Base-by-base conservation (phyloP, 1,284 basidiomycete species). In the Cutaneotrichosporon sp. region DNA sequence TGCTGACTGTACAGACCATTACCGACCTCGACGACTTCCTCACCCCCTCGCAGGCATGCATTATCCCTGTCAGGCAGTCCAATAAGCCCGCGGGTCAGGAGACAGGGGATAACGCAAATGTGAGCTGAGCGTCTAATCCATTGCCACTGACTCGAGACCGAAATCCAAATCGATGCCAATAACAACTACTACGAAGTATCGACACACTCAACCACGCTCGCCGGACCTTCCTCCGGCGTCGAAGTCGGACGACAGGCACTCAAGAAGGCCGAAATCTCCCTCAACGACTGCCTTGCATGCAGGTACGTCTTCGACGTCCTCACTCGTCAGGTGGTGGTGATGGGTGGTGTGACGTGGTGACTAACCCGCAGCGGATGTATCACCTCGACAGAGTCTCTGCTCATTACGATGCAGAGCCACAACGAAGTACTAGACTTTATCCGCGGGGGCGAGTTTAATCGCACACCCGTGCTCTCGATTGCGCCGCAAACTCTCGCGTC, bases 21-120 rank as follows among this genome's bases (percentile, higher is more conserved):
- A 92, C 90, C 17, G 94, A 98, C 74, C 82, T 99, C 41, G 97
- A 97, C 74, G 96, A 98, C 77, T 99, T 94, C 73, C 88, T 99
- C 45, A 90, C 91, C 0, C 96, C 96, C 3, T 90, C 92, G 1
- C 94, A 97, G 77, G 87, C 88, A 37, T 99, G 96, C 75, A 97
- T 98, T 75, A 97, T 97, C 68, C 94, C 96, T 3, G 90, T 97
- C 20, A 51, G 71, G 48, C 54, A 54, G 24, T 25, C 55, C 9
- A 62, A 57, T 31, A 57, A 61, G 38, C 50, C 53, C 1, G 59
- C 59, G 26, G 63, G 54, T 2, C 52, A 57, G 38, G 60, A 61
- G 17, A 52, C 61, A 25, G 52, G 42, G 5, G 46, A 42, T 19
- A 35, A 35, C 22, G 34, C 34, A 14, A 54, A 49, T 27, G 52